phyloP scores from a whole-genome alignment of 257 asterid species.

The Datura wrightii region DNA sequence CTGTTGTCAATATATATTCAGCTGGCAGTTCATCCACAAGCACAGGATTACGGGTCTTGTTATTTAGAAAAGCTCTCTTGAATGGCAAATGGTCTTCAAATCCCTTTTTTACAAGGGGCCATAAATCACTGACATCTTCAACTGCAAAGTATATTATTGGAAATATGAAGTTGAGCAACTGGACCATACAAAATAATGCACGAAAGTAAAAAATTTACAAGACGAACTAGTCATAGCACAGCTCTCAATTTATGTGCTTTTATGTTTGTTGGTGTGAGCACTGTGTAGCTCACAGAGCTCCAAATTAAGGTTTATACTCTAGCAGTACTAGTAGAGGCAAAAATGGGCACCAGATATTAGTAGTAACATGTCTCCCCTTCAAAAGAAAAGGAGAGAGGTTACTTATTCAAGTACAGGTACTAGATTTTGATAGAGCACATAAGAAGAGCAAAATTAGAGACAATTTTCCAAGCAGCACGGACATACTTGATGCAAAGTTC shows the following conservation, averaged over 20 bases:
- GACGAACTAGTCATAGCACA: background rate
- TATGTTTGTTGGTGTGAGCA: background rate
- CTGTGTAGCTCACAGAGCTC: slow-evolving; percentile 7
- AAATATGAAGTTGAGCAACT: slow-evolving; percentile 10
- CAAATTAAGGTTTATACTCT: background rate
- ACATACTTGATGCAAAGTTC: background rate
- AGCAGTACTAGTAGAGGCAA: background rate
- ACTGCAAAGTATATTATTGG: slow-evolving; percentile 56
- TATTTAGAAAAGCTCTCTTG: slow-evolving; percentile 74
- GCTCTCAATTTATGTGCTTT: background rate
- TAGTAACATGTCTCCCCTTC: background rate
- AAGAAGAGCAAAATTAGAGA: slow-evolving; percentile 2
- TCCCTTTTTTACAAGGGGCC: slow-evolving; percentile 80
- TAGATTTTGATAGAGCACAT: background rate
- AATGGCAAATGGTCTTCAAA: slow-evolving; percentile 88
- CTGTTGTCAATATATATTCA: slow-evolving; percentile 91
- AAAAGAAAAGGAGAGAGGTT: slow-evolving; percentile 16
- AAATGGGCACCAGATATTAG: background rate
- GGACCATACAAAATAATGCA: background rate
- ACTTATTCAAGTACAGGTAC: background rate
- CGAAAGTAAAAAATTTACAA: background rate
- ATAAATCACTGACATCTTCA: slow-evolving; percentile 96
- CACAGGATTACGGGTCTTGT: slow-evolving; percentile 91
- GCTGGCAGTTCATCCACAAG: slow-evolving; percentile 84
- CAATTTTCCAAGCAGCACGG: background rate